Evolutionary conservation across 768 basidiomycete genomes (phyloP), one percentile per base, ranked within the genome.

Genomic region (Boletus subparvulus): DNA sequence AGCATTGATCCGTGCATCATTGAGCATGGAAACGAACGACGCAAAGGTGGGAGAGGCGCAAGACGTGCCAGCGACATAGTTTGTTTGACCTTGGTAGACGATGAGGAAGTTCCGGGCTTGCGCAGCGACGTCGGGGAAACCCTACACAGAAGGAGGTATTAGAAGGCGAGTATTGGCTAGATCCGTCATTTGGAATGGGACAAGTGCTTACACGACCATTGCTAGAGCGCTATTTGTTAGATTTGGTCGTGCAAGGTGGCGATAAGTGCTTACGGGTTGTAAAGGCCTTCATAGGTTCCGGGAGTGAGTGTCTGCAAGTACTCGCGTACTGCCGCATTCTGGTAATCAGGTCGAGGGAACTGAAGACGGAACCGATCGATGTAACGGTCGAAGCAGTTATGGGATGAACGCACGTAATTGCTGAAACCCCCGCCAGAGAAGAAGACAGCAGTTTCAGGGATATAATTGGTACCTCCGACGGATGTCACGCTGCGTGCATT

Each of bases 371-470:
- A 12, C 33, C 44, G 7, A 16, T 56, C 42, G 41, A 37, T 13
- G 53, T 16, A 40, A 21, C 10, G 13, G 16, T 14, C 37, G 8
- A 75, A 16, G 11, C 1, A 9, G 13, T 19, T 6, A 9, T 24
- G 4, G 2, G 10, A 50, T 36, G 39, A 47, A 48, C 41, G 79
- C 60, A 87, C 86, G 50, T 83, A 82, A 59, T 86, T 76, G 66
- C 86, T 88, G 73, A 90, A 91, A 3, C 88, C 88, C 36, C 88
- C 88, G 1, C 87, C 86, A 13, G 86, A 88, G 74, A 88, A 86
- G 59, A 50, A 67, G 0, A 78, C 80, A 0, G 82, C 83, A 14
- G 75, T 75, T 67, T 91, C 88, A 0, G 86, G 87, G 48, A 87
- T 71, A 40, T 72, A 58, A 24, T 68, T 69, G 1, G 88, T 90